Evolutionary conservation across 1,284 basidiomycete genomes (phyloP), one percentile per base, ranked within the genome.

Genomic region (Trametes pubescens): DNA sequence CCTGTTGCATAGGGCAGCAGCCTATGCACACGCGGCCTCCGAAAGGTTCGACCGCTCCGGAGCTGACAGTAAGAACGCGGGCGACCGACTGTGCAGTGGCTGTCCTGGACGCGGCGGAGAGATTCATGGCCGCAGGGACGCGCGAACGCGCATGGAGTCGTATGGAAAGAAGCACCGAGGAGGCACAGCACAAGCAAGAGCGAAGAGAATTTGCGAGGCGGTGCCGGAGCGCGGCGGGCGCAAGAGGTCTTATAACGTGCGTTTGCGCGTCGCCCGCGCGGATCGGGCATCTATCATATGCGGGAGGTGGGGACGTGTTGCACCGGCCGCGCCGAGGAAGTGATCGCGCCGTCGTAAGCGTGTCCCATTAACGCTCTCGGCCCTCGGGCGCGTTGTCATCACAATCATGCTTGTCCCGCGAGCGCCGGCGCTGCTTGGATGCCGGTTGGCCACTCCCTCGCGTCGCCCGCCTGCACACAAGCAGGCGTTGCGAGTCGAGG

Each of bases 121-220:
- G 18, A 56, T 60, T 67, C 65, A 67, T 67, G 62, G 47, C 52
- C 63, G 63, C 63, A 51, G 44, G 62, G 7, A 16, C 21, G 37
- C 54, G 32, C 43, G 38, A 43, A 61, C 37, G 59, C 53, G 22
- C 59, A 61, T 61, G 16, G 51, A 61, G 46, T 26, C 37, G 11
- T 16, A 26, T 46, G 5, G 21, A 24, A 37, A 18, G 37, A 13
- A 18, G 18, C 24, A 32, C 29, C 8, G 29, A 35, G 38, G 54
- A 40, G 32, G 55, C 22, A 37, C 4, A 40, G 55, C 1, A 47
- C 10, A 37, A 37, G 37, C 26, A 44, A 43, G 22, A 52, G 35
- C 46, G 47, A 4, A 18, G 44, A 43, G 14, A 52, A 46, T 60
- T 60, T 40, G 32, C 59, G 47, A 44, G 44, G 43, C 44, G 59